Conservation (phyloP, 352 stramenopile genomes). For the Phytopythium helicoides region DNA sequence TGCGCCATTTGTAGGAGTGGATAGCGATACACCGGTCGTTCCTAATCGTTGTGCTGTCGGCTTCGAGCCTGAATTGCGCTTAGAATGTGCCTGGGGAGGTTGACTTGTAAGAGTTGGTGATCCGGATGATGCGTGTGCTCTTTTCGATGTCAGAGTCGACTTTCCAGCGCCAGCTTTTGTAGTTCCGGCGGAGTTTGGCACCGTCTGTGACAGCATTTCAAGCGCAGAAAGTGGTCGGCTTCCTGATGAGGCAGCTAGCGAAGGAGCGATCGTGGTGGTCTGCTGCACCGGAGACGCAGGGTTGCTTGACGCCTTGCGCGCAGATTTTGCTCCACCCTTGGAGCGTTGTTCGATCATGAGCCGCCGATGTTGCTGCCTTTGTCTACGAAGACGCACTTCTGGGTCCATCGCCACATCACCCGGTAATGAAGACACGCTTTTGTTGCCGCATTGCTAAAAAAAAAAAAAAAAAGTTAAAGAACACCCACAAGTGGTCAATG, state of each 20-base stretch:
- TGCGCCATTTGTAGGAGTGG: too few species aligned
- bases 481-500: too few species aligned
- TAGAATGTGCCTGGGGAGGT: too few species aligned
- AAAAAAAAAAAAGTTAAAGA: too few species aligned
- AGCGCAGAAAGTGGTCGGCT: conserved; percentile 26
- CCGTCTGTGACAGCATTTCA: conserved; percentile 59
- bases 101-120: too few species aligned
- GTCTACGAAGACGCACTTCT: conserved; percentile 11
- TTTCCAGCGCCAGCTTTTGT: neutral
- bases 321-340: neutral
- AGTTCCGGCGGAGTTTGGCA: conserved; percentile 19
- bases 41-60: too few species aligned
- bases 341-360: neutral
- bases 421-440: too few species aligned
- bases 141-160: too few species aligned
- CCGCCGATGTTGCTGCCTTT: neutral
- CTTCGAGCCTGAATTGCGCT: too few species aligned
- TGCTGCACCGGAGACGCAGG: neutral
- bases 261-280: too few species aligned
- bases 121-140: too few species aligned
- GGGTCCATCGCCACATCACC: conserved; percentile 24
- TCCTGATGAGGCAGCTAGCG: neutral
- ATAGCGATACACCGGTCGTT: too few species aligned
- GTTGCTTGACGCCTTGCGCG: conserved; percentile 6
- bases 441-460: conserved; percentile 58